Base-by-base conservation (phyloP, 176 grass and related monocot species). In the Olyra latifolia region DNA sequence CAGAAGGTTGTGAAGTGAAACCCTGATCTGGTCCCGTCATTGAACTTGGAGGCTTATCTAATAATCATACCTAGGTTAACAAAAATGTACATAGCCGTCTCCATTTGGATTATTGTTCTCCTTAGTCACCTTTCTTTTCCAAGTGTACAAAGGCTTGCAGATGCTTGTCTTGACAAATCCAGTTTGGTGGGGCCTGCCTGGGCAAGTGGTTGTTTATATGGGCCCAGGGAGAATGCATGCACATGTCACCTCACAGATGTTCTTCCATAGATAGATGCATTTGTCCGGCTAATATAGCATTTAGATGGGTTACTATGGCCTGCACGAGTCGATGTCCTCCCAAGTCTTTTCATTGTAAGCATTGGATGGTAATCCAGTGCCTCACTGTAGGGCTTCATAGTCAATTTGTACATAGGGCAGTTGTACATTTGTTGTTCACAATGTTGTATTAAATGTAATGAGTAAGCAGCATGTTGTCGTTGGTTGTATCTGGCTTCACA, bases 61-160 rank as follows among this genome's bases (percentile, higher is more conserved):
- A 87, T 87, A 93, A 97, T 86, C 61, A 86, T 91, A 78, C 79
- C 70, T 89, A 95, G 84, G 77, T 86, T 90, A 88, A 76, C 90
- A 17, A 66, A 91, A 80, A 84, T 96, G 93, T 99, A 96, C 66
- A 99, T 96, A 99, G 84, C 79, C 80, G 24, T 75, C 71, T 80
- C 83, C 83, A 80, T 91, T 93, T 63, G 64, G 80, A 77, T 86
- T 87, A 58, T 78, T 75, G 67, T 82, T 67, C 84, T 63, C 45
- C 27, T 79, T 65, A 74, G 40, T 55, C 50, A 62, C 60, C 62
- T 85, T 82, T 55, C 74, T 73, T 86, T 80, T 25, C 62, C 74
- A 89, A 98, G 29, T 91, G 79, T 94, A 90, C 86, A 93, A 91
- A 88, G 63, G 81, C 67, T 69, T 61, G 84, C 32, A 79, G 71